Evolutionary conservation across 805 yeast genomes (phyloP).

Genomic region (Cyberlindnera veronae): DNA sequence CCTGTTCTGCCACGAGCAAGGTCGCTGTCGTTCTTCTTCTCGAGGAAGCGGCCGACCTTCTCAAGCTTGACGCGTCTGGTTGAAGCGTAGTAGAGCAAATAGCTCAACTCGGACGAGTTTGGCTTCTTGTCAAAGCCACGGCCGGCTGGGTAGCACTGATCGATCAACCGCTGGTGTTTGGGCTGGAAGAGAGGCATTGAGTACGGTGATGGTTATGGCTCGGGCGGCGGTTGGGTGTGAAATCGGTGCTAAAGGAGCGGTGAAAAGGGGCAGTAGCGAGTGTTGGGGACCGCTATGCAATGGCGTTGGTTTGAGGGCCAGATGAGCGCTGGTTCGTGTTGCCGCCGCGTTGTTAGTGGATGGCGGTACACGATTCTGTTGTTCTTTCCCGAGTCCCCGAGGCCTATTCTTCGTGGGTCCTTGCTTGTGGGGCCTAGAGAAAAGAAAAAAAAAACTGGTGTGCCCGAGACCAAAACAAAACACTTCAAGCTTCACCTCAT

Average conservation of each 20-base stretch:
- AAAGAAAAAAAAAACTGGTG: background rate
- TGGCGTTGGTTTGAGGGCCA: background rate
- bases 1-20: conserved; percentile 63
- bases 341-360: background rate
- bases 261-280: background rate
- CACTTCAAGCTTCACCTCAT: background rate
- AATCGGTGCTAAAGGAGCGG: background rate
- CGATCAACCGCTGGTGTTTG: conserved; percentile 85
- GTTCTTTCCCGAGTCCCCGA: too few species aligned
- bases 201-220: background rate
- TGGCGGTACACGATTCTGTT: background rate
- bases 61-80: conserved; percentile 85
- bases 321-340: background rate
- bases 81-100: conserved; percentile 83
- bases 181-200: conserved; percentile 48
- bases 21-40: conserved; percentile 59
- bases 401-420: background rate
- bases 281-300: background rate
- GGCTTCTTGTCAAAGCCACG: conserved; percentile 84
- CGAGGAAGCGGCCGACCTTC: conserved; percentile 72
- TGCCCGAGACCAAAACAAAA: background rate
- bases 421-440: background rate
- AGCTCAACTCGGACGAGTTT: conserved; percentile 86
- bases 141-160: conserved; percentile 93
- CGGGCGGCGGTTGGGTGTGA: background rate